phyloP scores from a whole-genome alignment of 306 rosid species.

The Prunus padus region DNA sequence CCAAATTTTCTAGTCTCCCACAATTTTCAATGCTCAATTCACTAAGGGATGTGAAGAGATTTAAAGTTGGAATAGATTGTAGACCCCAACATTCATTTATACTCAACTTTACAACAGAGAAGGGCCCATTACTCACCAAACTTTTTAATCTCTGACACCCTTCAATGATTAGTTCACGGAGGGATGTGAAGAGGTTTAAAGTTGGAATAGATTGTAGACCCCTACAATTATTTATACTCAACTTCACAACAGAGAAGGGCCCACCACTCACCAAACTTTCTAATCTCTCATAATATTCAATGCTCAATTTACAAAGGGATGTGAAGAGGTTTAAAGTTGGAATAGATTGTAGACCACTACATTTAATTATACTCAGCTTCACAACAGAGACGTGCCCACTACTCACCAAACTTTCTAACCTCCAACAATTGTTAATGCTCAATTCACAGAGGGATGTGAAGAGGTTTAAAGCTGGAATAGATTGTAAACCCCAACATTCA shows the following conservation, averaged over 20 bases:
- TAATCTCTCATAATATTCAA: fast-evolving
- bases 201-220: too few species aligned
- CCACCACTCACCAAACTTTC: background rate
- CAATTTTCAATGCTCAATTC: fast-evolving
- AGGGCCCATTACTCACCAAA: background rate
- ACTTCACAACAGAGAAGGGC: too few species aligned
- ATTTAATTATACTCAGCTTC: fast-evolving
- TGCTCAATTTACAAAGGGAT: background rate
- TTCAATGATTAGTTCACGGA: fast-evolving
- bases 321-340: too few species aligned
- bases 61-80: too few species aligned
- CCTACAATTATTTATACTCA: too few species aligned
- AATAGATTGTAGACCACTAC: background rate
- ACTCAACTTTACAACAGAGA: background rate
- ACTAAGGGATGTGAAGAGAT: background rate
- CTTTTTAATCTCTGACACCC: background rate
- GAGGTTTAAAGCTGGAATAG: too few species aligned
- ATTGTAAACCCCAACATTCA: too few species aligned
- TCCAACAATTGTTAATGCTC: too few species aligned
- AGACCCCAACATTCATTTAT: too few species aligned
- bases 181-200: background rate
- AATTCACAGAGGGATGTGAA: too few species aligned
- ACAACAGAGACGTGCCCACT: too few species aligned
- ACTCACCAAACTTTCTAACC: too few species aligned
- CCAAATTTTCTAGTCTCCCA: background rate